phyloP scores from a whole-genome alignment of 495 filamentous ascomycete species.

The Mycothermus thermophilus region DNA sequence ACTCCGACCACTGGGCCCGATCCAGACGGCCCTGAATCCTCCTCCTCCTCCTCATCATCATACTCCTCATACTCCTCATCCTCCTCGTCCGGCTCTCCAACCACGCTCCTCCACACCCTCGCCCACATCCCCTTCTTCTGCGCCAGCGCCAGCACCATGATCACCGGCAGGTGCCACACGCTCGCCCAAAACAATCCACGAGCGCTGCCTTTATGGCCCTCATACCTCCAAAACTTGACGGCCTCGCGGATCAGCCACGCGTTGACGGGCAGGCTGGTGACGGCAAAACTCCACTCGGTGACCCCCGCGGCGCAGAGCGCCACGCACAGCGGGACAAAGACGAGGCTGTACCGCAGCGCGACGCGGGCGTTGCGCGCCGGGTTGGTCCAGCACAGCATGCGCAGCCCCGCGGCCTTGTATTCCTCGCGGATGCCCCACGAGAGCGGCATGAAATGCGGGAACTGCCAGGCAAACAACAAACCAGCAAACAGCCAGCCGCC shows the following conservation, averaged over 20 bases:
- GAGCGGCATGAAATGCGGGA: constrained; percentile 91
- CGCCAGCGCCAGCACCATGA: constrained; percentile 79
- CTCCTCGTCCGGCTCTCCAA: constrained; percentile 40
- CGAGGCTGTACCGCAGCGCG: constrained; percentile 70
- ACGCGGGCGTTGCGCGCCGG: constrained; percentile 72
- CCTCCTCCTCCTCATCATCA: constrained; percentile 14
- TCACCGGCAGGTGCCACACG: constrained; percentile 87
- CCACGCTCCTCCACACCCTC: constrained; percentile 57
- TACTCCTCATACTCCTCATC: constrained; percentile 35
- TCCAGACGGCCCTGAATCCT: too few relatives aligned
- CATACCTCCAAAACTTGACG: constrained; percentile 62
- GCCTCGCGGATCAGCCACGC: constrained; percentile 76
- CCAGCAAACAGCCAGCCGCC: constrained; percentile 85
- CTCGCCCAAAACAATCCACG: constrained; percentile 90
- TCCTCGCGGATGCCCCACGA: constrained; percentile 80
- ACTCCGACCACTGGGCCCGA: too few relatives aligned
- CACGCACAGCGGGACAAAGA: constrained; percentile 77
- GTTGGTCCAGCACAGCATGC: constrained; percentile 86
- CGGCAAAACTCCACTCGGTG: constrained; percentile 77
- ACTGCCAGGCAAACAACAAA: constrained; percentile 90
- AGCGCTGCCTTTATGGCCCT: constrained; percentile 69
- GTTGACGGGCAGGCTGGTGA: constrained; percentile 70
- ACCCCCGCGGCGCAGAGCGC: constrained; percentile 69
- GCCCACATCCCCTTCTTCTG: constrained; percentile 94
- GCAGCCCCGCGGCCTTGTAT: constrained; percentile 74